A percentile compares a stretch with the other conserved stretches of the same genome.
These are phyloP conservation scores for Terfezia claveryi DNA, from an alignment of 495 filamentous ascomycete genomes.

Conservation along the genomic window DNA sequence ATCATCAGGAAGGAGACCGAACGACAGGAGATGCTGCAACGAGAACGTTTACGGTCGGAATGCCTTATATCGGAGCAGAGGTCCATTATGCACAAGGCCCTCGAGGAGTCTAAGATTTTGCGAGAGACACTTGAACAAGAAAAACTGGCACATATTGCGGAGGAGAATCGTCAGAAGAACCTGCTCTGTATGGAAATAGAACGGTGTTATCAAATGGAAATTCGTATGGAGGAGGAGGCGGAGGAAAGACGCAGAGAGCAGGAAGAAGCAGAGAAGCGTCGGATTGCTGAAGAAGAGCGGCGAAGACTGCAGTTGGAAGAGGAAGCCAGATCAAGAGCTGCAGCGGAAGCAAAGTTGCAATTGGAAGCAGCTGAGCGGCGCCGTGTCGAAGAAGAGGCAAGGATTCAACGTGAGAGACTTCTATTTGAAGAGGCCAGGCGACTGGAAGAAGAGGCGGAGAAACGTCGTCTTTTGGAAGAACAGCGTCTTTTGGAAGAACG, in stretches of 20 bases:
- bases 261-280: slow-evolving; percentile 5
- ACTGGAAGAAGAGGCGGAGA: slow-evolving; percentile 4
- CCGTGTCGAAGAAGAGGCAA: slow-evolving; percentile 2
- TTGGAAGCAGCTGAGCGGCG: slow-evolving; percentile 2
- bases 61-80: slow-evolving; percentile 8
- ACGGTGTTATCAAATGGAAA: not conserved
- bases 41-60: not conserved
- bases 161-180: slow-evolving; percentile 12
- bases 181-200: slow-evolving; percentile 4
- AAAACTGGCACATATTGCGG: slow-evolving; percentile 1
- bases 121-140: slow-evolving; percentile 1
- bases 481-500: no score
- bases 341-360: slow-evolving; percentile 7
- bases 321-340: not conserved
- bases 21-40: not conserved
- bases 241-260: slow-evolving; percentile 8
- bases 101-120: slow-evolving; percentile 7
- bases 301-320: slow-evolving; percentile 11
- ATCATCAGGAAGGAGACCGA: not conserved
- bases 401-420: slow-evolving; percentile 7
- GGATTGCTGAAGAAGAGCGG: slow-evolving; percentile 12
- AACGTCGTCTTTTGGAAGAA: not conserved
- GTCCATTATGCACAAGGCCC: slow-evolving; percentile 12
- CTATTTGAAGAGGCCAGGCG: slow-evolving; percentile 1
- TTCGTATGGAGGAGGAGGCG: slow-evolving; percentile 1